These are phyloP conservation scores for Chalciporus pseudorubinellus DNA, from an alignment of 768 basidiomycete genomes.

Conservation along the genomic window DNA sequence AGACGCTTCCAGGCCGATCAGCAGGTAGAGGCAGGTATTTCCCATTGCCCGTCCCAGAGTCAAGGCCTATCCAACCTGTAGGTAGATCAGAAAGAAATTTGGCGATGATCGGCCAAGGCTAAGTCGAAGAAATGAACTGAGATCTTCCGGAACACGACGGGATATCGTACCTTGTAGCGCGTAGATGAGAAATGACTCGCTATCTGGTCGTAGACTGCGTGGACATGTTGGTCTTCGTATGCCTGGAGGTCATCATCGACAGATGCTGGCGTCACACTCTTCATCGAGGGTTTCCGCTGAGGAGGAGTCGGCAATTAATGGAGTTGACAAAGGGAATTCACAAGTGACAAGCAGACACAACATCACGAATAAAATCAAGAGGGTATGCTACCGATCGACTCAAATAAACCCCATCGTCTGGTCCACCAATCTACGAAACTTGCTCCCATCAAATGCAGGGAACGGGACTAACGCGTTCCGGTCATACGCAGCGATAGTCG, in stretches of 20 bases:
- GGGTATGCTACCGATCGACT: background rate
- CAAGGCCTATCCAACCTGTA: conserved; percentile 82
- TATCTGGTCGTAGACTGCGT: conserved; percentile 80
- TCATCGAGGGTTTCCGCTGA: conserved; percentile 14
- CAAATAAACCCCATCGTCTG: conserved; percentile 73
- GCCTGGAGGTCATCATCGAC: conserved; percentile 49
- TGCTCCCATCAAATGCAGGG: conserved; percentile 64
- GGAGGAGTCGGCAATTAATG: background rate
- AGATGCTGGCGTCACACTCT: conserved; percentile 37
- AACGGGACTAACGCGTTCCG: conserved; percentile 49
- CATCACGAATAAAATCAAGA: conserved; percentile 5
- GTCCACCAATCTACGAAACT: conserved; percentile 67
- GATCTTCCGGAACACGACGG: background rate
- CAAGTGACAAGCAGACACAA: background rate
- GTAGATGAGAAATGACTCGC: conserved; percentile 87
- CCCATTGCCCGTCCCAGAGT: conserved; percentile 96
- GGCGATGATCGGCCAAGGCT: conserved; percentile 91
- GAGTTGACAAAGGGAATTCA: background rate
- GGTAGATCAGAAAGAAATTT: conserved; percentile 69
- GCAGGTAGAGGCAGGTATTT: conserved; percentile 85
- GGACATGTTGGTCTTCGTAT: conserved; percentile 78
- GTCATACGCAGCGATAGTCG: conserved; percentile 51
- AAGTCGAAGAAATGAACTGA: conserved; percentile 1
- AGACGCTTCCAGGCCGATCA: conserved; percentile 56
- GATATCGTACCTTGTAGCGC: conserved; percentile 67